phyloP scores from a whole-genome alignment of 192 early-diverging fungal genomes.

The Coemansia sp. region DNA sequence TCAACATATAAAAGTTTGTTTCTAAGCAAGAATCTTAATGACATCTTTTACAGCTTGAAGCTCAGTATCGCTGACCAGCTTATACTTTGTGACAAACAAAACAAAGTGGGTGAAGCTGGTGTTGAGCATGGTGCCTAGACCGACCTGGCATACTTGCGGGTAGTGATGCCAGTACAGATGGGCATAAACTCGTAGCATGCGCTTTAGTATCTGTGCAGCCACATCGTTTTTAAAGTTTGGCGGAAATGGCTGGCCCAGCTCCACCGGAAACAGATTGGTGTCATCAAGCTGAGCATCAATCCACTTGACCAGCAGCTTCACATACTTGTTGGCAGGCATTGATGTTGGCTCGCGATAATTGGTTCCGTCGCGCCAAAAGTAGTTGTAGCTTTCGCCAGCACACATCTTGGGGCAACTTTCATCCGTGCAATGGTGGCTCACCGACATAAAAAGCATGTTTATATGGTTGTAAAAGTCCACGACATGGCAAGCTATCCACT shows the following conservation, averaged over 20 bases:
- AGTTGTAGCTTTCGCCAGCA: conserved; percentile 81
- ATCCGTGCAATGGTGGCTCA: conserved; percentile 85
- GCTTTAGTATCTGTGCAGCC: conserved; percentile 76
- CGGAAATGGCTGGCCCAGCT: conserved; percentile 74
- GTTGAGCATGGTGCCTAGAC: conserved; percentile 86
- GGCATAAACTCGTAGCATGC: conserved; percentile 90
- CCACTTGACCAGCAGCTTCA: conserved; percentile 82
- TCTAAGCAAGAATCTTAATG: conserved; percentile 45
- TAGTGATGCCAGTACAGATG: conserved; percentile 91
- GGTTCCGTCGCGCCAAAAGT: conserved; percentile 82
- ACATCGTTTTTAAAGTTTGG: conserved; percentile 60
- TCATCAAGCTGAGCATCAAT: conserved; percentile 82
- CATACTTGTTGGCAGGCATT: conserved; percentile 86
- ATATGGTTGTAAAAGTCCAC: conserved; percentile 97
- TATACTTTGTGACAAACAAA: conserved; percentile 84
- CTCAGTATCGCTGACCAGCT: conserved; percentile 62
- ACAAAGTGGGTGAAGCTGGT: conserved; percentile 95
- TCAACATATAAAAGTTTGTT: background rate
- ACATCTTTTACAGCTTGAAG: conserved; percentile 55
- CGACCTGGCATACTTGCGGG: conserved; percentile 67
- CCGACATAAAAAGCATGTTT: conserved; percentile 88
- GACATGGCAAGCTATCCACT: conserved; percentile 92
- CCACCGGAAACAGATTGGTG: conserved; percentile 81
- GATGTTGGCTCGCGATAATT: conserved; percentile 83
- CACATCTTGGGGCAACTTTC: conserved; percentile 87